These are phyloP conservation scores for Epichloe gansuensis DNA, from an alignment of 2,329 filamentous ascomycete genomes.

Conservation along the genomic window DNA sequence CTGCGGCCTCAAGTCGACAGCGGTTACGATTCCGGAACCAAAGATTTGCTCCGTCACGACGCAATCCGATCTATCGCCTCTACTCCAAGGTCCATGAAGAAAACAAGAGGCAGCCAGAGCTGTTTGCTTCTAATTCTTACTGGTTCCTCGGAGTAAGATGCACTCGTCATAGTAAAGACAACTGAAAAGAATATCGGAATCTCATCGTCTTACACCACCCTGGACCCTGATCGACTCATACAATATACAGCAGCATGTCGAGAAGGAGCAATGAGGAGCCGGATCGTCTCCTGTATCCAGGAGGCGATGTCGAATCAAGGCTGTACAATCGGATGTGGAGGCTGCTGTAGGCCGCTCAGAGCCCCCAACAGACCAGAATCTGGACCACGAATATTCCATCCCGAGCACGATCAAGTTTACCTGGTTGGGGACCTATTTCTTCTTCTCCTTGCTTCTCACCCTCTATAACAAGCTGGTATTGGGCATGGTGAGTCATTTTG, in stretches of 20 bases:
- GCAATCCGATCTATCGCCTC: not conserved
- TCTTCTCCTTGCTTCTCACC: slow-evolving; percentile 35
- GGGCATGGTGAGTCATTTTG: slow-evolving; percentile 29
- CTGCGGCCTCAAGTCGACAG: not conserved
- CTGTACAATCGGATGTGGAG: slow-evolving; percentile 20
- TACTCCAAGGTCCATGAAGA: not conserved
- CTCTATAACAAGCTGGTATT: slow-evolving; percentile 49
- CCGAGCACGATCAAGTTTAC: slow-evolving; percentile 34
- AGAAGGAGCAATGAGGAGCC: slow-evolving; percentile 20
- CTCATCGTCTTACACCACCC: not conserved
- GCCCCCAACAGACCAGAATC: slow-evolving; percentile 20
- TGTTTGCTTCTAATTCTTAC: not conserved
- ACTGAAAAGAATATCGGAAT: not conserved
- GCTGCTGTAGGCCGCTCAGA: slow-evolving; percentile 17
- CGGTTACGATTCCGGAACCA: not conserved
- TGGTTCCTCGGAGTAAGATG: slow-evolving; percentile 3
- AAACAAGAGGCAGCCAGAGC: not conserved
- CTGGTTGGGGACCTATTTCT: slow-evolving; percentile 40
- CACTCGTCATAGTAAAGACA: not conserved
- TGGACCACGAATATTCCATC: slow-evolving; percentile 33
- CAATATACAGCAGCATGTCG: slow-evolving; percentile 17
- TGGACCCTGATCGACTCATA: not conserved
- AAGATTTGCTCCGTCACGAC: slow-evolving; percentile 2
- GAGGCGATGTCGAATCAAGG: slow-evolving; percentile 20
- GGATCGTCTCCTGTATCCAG: slow-evolving; percentile 18